These are phyloP conservation scores for Suillus weaverae DNA, from an alignment of 768 basidiomycete species.

Conservation along the genomic window DNA sequence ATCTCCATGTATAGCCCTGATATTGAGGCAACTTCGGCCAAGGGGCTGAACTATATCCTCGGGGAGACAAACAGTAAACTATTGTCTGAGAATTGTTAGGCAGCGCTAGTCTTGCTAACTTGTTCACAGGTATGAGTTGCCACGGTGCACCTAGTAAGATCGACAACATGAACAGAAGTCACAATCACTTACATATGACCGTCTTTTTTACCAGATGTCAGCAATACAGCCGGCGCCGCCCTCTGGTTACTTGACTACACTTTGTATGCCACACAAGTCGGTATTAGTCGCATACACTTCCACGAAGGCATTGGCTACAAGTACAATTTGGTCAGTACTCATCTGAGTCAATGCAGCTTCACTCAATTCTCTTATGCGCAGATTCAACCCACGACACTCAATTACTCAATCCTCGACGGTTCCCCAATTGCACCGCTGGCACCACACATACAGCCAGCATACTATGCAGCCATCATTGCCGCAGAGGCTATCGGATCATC, in stretches of 20 bases:
- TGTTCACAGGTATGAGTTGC: conserved; percentile 31
- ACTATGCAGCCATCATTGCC: conserved; percentile 63
- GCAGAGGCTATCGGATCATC: conserved; percentile 55
- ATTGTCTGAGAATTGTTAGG: conserved; percentile 13
- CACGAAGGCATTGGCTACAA: conserved; percentile 72
- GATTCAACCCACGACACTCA: conserved; percentile 65
- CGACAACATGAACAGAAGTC: not conserved
- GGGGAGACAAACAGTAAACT: conserved; percentile 62
- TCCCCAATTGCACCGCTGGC: conserved; percentile 49
- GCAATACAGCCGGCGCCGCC: conserved; percentile 69
- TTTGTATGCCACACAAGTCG: conserved; percentile 56
- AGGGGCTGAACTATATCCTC: conserved; percentile 55
- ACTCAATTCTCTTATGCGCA: conserved; percentile 22
- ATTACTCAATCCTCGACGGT: conserved; percentile 58
- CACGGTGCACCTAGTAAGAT: conserved; percentile 35
- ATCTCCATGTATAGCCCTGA: conserved; percentile 52
- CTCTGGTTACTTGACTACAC: conserved; percentile 69
- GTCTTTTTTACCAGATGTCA: conserved; percentile 44
- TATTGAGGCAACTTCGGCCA: conserved; percentile 46
- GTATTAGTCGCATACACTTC: conserved; percentile 57
- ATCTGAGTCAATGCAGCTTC: no score
- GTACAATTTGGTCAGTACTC: conserved; percentile 53
- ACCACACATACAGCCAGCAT: conserved; percentile 65
- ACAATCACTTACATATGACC: not conserved
- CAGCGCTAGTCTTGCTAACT: not conserved